These are phyloP conservation scores for Cicer pinnatifidum DNA, from an alignment of 306 rosid genomes.

Conservation along the genomic window DNA sequence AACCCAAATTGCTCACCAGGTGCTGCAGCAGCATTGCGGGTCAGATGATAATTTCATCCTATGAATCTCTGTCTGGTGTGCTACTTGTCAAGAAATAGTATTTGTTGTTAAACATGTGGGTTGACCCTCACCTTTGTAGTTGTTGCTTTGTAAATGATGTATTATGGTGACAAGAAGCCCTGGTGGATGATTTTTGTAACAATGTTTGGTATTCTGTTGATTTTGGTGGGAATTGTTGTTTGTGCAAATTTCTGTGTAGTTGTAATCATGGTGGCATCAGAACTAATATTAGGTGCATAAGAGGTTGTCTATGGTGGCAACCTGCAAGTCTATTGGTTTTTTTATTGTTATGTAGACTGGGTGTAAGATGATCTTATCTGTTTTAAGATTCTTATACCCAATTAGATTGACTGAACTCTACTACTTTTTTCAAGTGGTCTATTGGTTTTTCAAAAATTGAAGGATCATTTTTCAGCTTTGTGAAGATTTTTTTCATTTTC, in stretches of 20 bases:
- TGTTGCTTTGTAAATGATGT: constrained; percentile 58
- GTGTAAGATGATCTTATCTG: constrained; percentile 27
- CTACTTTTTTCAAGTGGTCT: neutral
- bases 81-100: constrained; percentile 48
- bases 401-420: constrained; percentile 21
- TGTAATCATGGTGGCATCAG: constrained; percentile 45
- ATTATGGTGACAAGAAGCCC: constrained; percentile 53
- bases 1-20: constrained; percentile 89
- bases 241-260: constrained; percentile 47
- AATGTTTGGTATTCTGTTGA: constrained; percentile 47
- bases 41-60: constrained; percentile 64
- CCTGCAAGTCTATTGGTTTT: constrained; percentile 36
- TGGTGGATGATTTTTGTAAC: constrained; percentile 50
- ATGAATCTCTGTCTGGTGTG: constrained; percentile 47
- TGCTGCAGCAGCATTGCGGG: constrained; percentile 80
- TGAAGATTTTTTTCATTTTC: neutral
- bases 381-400: constrained; percentile 10
- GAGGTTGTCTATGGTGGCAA: constrained; percentile 23
- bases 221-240: constrained; percentile 42
- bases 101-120: constrained; percentile 51
- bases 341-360: constrained; percentile 33
- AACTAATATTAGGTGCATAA: constrained; percentile 41
- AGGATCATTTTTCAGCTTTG: constrained; percentile 32
- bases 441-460: constrained; percentile 1
- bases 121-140: constrained; percentile 47